Evolutionary conservation across 2,329 filamentous ascomycete genomes (phyloP), one percentile per base, ranked within the genome.

Genomic region (Myriosclerotinia curreyana): DNA sequence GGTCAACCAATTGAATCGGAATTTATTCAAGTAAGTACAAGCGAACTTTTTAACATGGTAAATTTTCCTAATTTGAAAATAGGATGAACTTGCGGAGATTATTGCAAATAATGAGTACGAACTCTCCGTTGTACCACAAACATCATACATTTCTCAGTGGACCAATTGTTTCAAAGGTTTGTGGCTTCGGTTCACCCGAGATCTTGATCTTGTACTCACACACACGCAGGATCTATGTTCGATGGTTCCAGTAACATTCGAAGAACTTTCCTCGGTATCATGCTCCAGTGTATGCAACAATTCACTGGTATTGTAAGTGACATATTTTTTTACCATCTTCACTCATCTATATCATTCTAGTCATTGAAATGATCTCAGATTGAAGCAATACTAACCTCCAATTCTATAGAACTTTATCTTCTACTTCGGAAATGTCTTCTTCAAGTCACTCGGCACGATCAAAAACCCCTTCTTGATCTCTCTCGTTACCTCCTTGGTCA

Each of bases 91-190:
- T 56, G 84, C 89, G 52, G 92, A 96, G 79, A 91, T 96, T 69
- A 83, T 95, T 66, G 92, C 91, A 80, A 96, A 96, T 81, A 85
- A 94, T 78, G 90, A 91, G 78, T 92, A 94, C 75, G 92, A 96
- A 81, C 81, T 87, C 71, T 79, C 84, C 56, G 79, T 88, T 66
- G 87, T 90, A 64, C 88, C 89, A 68, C 77, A 82, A 69, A 80
- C 80, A 69, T 83, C 83, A 71, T 91, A 87, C 82, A 80, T 87
- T 75, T 79, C 79, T 70, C 83, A 82, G 74, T 96, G 92, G 92
- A 77, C 79, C 70, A 84, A 82, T 74, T 87, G 85, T 81, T 86
- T 90, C 77, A 84, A 74, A 67, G 84, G 90, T 92, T 68, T 80
- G 72, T 67, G 82, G 82, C 64, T 79, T 82, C 68, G 87, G 86